Conservation (phyloP, 176 grass and related monocot species). For the Zoysia japonica region DNA sequence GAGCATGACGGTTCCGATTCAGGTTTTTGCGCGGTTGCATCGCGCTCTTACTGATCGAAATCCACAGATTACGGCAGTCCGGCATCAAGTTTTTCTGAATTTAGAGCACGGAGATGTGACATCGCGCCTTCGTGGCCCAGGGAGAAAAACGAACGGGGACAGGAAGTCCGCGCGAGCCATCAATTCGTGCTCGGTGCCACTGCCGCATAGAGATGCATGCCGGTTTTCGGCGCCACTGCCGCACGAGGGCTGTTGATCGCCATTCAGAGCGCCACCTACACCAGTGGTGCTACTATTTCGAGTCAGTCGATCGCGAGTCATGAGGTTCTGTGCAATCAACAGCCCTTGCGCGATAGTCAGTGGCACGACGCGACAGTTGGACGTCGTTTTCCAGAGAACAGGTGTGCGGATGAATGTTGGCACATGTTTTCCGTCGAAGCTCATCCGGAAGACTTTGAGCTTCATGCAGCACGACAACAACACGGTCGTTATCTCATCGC, state of each 20-base stretch:
- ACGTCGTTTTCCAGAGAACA: constrained; percentile 3
- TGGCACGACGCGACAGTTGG: neutral
- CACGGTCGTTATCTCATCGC: constrained; percentile 8
- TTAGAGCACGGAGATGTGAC: too few relatives aligned
- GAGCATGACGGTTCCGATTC: too few relatives aligned
- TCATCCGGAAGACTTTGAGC: neutral
- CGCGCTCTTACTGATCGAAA: too few relatives aligned
- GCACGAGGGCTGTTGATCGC: too few relatives aligned
- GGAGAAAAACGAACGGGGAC: neutral
- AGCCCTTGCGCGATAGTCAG: neutral
- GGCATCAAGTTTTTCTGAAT: too few relatives aligned
- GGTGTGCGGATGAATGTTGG: neutral
- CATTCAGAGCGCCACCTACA: neutral
- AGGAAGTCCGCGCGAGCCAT: constrained; percentile 14
- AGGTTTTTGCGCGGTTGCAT: too few relatives aligned
- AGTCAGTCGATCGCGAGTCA: neutral
- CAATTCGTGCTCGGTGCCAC: neutral
- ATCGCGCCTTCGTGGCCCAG: too few relatives aligned
- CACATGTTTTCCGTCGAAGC: neutral
- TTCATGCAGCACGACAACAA: neutral
- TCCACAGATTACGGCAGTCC: too few relatives aligned
- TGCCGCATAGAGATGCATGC: neutral
- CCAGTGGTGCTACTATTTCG: neutral
- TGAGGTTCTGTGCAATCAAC: constrained; percentile 32
- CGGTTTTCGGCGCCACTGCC: neutral